Evolutionary conservation across 2,329 filamentous ascomycete species (phyloP).

Genomic region (Xylariaceae sp.): DNA sequence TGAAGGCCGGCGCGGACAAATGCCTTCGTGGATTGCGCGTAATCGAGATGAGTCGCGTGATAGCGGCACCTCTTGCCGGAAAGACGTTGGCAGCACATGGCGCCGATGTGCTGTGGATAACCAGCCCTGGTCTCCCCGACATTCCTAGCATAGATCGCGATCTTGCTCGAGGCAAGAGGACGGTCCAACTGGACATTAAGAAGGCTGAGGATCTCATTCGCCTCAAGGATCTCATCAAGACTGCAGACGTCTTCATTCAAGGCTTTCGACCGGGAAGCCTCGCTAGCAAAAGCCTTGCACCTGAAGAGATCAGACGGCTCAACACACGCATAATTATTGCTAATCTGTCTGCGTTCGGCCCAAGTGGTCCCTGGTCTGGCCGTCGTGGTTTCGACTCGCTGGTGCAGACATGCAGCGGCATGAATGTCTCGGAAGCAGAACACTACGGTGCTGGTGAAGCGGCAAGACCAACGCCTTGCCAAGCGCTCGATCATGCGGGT

Average conservation of each 20-base stretch:
- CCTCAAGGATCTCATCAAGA: constrained; percentile 30
- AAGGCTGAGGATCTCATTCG: constrained; percentile 10
- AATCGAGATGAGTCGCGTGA: constrained; percentile 35
- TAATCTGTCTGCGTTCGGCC: constrained; percentile 48
- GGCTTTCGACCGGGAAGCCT: constrained; percentile 46
- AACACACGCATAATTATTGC: constrained; percentile 14
- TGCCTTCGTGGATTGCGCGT: constrained; percentile 27
- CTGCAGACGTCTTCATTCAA: constrained; percentile 42
- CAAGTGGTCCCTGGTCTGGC: constrained; percentile 32
- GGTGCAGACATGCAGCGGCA: constrained; percentile 47
- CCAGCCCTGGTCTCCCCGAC: constrained; percentile 31
- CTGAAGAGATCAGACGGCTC: neutral
- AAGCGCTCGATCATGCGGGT: constrained; percentile 53
- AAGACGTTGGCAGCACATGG: constrained; percentile 36
- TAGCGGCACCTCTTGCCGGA: constrained; percentile 35
- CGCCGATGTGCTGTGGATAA: constrained; percentile 39
- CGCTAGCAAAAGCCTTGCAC: constrained; percentile 33
- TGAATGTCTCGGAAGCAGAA: constrained; percentile 53
- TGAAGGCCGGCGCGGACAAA: constrained; percentile 28
- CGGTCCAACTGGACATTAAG: constrained; percentile 26
- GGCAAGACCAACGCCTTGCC: constrained; percentile 45
- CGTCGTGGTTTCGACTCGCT: constrained; percentile 53
- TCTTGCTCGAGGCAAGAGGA: constrained; percentile 34
- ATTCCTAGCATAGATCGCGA: constrained; percentile 34
- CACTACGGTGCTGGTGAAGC: constrained; percentile 36